phyloP scores from a whole-genome alignment of 208 protist genomes.

The Entamoeba invadens region DNA sequence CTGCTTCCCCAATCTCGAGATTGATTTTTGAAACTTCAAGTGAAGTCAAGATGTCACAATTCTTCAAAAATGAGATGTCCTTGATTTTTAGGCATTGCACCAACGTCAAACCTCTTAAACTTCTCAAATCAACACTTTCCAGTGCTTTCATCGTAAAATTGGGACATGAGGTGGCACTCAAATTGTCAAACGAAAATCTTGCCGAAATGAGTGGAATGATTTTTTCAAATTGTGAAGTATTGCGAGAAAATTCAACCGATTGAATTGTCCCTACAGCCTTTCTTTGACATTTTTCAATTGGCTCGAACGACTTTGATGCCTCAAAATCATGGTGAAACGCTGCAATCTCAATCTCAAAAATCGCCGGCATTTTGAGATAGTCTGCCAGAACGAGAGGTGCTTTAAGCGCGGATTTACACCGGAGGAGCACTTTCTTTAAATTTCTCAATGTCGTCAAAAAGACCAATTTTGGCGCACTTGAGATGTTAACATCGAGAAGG shows the following conservation, averaged over 20 bases:
- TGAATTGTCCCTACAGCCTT: not conserved
- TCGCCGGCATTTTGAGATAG: not conserved
- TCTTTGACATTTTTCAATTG: not conserved
- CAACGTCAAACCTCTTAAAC: not conserved
- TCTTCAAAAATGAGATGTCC: not conserved
- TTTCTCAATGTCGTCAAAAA: not conserved
- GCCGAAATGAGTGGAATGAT: not conserved
- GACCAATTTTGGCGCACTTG: not conserved
- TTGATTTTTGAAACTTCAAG: not conserved
- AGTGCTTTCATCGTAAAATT: not conserved
- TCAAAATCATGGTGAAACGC: not conserved
- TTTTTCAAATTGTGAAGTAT: not conserved
- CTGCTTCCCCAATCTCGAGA: not conserved
- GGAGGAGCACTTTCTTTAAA: not conserved
- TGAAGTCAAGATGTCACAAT: not conserved
- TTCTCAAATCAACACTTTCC: not conserved
- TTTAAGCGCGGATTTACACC: not conserved
- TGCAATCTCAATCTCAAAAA: not conserved
- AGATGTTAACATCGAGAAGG: not conserved
- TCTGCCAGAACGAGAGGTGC: not conserved
- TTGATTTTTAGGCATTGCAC: not conserved
- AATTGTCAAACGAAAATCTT: not conserved
- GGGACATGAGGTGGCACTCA: not conserved
- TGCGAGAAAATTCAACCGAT: not conserved
- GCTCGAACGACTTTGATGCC: not conserved